These are phyloP conservation scores for Priceomyces haplophilus DNA, from an alignment of 805 yeast genomes.

Conservation along the genomic window DNA sequence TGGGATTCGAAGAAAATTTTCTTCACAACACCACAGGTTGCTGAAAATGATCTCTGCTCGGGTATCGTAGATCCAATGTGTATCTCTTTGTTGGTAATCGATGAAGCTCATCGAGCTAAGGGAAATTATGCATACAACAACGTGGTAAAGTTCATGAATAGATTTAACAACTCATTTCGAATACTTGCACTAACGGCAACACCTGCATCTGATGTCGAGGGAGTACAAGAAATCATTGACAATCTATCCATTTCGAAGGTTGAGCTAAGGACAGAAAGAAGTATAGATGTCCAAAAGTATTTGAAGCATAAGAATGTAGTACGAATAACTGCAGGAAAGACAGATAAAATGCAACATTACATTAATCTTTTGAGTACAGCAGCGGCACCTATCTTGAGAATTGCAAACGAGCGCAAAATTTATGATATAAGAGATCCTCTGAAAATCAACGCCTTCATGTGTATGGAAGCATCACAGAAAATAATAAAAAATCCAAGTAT, in stretches of 20 bases:
- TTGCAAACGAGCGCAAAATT: conserved; percentile 61
- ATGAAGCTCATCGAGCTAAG: conserved; percentile 93
- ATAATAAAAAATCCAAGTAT: conserved; percentile 51
- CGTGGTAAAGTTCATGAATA: conserved; percentile 60
- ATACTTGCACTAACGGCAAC: conserved; percentile 92
- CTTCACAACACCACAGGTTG: conserved; percentile 95
- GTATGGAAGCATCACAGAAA: conserved; percentile 65
- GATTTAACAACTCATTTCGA: conserved; percentile 61
- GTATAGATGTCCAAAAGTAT: conserved; percentile 75
- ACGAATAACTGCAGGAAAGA: conserved; percentile 52
- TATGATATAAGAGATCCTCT: conserved; percentile 66
- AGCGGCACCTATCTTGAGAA: conserved; percentile 58
- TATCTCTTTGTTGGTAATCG: conserved; percentile 75
- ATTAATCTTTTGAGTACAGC: conserved; percentile 59
- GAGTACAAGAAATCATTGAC: conserved; percentile 80
- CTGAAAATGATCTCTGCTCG: conserved; percentile 78
- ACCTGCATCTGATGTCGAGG: conserved; percentile 84
- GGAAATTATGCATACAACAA: conserved; percentile 88
- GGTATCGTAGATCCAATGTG: conserved; percentile 76
- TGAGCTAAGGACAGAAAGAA: conserved; percentile 82
- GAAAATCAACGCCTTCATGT: conserved; percentile 64
- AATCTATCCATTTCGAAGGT: conserved; percentile 71
- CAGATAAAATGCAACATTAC: conserved; percentile 54
- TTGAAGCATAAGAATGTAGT: conserved; percentile 67
- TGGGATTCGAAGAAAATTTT: conserved; percentile 79